Conservation (phyloP, 2,329 filamentous ascomycete species). For the Cadophora gregata region DNA sequence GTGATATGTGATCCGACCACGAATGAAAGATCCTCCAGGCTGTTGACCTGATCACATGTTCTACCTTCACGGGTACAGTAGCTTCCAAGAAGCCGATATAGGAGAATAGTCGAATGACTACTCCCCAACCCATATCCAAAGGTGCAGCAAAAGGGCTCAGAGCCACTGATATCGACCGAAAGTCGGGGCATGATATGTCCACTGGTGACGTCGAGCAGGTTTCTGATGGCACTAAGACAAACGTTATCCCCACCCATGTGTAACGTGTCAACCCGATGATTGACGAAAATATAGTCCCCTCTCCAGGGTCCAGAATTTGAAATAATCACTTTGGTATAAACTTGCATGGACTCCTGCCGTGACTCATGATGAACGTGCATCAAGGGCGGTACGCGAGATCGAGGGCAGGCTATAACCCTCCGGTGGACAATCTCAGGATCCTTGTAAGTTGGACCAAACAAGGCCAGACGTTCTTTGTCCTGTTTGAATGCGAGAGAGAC, state of each 20-base stretch:
- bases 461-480: neutral
- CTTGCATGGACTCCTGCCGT: neutral
- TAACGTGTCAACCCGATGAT: neutral
- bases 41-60: neutral
- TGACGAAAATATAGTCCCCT: neutral
- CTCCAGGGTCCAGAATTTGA: neutral
- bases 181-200: neutral
- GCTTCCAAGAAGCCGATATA: too few species aligned
- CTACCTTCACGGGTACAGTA: too few species aligned
- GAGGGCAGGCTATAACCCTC: neutral
- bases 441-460: too few species aligned
- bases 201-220: neutral
- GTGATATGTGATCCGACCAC: neutral
- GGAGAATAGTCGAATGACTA: too few species aligned
- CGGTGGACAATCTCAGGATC: neutral
- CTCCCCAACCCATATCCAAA: too few species aligned
- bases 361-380: slow-evolving; percentile 3
- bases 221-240: neutral
- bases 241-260: neutral
- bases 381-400: neutral
- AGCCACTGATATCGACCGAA: neutral
- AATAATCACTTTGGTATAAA: neutral
- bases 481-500: neutral
- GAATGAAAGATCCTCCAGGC: neutral
- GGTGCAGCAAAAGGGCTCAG: neutral